Percentiles rank a stretch among this genome's conserved stretches.
Conservation (phyloP, 2,329 filamentous ascomycete genomes). For the Dactylellina parvicollis region DNA sequence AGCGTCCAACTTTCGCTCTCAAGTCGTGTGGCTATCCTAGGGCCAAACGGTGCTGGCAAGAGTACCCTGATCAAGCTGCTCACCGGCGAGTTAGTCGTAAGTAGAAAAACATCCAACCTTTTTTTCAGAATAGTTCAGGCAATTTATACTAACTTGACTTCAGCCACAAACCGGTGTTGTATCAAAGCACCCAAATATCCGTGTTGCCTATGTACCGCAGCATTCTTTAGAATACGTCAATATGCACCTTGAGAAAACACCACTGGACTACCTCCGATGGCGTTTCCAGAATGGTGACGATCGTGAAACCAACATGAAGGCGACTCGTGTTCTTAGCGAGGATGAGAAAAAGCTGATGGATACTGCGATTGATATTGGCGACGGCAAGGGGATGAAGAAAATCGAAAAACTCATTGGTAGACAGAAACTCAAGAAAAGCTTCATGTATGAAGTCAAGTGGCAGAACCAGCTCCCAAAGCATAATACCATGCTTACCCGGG, state of each 20-base stretch:
- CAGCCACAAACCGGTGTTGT: constrained; percentile 80
- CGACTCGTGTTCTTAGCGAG: constrained; percentile 87
- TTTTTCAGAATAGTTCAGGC: no score
- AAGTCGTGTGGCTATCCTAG: constrained; percentile 94
- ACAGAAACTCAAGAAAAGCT: constrained; percentile 98
- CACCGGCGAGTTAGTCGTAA: constrained; percentile 81
- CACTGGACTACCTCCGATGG: constrained; percentile 99
- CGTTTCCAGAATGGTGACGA: constrained; percentile 97
- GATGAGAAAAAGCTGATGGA: constrained; percentile 92
- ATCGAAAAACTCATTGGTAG: constrained; percentile 92
- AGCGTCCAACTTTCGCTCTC: constrained; percentile 89
- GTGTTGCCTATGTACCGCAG: constrained; percentile 99
- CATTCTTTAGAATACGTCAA: constrained; percentile 98
- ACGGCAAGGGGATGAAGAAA: constrained; percentile 79
- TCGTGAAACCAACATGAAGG: constrained; percentile 96
- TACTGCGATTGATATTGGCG: constrained; percentile 82
- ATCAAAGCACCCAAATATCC: constrained; percentile 97
- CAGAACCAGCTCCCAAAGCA: constrained; percentile 84
- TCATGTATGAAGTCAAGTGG: constrained; percentile 98
- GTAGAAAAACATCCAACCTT: no score
- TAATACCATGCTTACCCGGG: constrained; percentile 91
- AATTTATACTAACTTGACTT: constrained; percentile 5
- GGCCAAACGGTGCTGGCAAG: constrained; percentile 96
- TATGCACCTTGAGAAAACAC: constrained; percentile 99
- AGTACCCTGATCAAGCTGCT: constrained; percentile 97